A percentile compares a stretch with the other conserved stretches of the same genome.
phyloP scores from a whole-genome alignment of 352 stramenopile species.

The Globisporangium apiculatum region DNA sequence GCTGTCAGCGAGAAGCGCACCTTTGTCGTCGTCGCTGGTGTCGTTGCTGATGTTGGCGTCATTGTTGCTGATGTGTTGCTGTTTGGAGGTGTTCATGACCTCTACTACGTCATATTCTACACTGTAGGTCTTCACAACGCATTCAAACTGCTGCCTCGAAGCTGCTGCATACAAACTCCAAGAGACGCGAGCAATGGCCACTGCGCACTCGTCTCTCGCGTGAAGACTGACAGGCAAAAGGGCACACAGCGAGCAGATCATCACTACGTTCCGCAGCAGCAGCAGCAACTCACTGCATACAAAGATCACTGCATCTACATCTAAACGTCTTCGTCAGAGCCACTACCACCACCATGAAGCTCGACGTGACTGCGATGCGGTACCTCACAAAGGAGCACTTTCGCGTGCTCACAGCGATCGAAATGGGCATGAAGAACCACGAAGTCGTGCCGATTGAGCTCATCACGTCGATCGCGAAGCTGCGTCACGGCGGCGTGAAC shows the following conservation, averaged over 20 bases:
- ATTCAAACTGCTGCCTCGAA: neutral
- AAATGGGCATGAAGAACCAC: constrained; percentile 99
- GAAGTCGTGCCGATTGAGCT: constrained; percentile 96
- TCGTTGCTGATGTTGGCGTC: neutral
- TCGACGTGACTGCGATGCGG: constrained; percentile 91
- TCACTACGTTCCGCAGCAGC: neutral
- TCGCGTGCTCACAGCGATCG: constrained; percentile 97
- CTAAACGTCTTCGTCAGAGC: neutral
- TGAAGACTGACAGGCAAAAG: constrained; percentile 9
- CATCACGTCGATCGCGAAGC: constrained; percentile 94
- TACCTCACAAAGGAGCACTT: constrained; percentile 96
- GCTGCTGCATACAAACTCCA: neutral
- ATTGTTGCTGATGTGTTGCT: neutral
- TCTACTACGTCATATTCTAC: neutral
- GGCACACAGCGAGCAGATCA: constrained; percentile 3
- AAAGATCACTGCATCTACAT: constrained; percentile 1
- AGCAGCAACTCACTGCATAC: neutral
- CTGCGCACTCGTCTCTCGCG: neutral
- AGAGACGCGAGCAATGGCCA: neutral
- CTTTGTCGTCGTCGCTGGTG: constrained; percentile 10
- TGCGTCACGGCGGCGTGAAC: constrained; percentile 96
- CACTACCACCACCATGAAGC: constrained; percentile 68
- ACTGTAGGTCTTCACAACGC: neutral
- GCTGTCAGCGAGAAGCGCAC: constrained; percentile 23
- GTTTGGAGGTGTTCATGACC: no score